These are phyloP conservation scores for Solidago caesia DNA, from an alignment of 129 eudicot genomes.

Conservation along the genomic window DNA sequence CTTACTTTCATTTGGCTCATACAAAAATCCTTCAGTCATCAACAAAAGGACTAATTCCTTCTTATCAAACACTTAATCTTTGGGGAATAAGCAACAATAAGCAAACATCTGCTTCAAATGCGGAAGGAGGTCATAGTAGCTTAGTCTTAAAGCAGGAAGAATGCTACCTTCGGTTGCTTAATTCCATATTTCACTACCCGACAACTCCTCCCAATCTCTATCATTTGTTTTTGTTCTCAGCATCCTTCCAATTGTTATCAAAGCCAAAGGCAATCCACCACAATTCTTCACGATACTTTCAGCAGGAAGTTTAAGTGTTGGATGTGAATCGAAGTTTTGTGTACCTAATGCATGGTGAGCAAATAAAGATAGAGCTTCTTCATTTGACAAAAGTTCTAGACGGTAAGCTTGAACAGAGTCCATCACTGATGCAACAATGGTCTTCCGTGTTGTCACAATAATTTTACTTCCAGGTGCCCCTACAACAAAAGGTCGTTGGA, in stretches of 20 bases:
- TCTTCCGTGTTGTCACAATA: slow-evolving; percentile 60
- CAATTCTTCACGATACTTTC: slow-evolving; percentile 29
- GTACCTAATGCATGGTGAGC: slow-evolving; percentile 33
- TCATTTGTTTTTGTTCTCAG: slow-evolving; percentile 13
- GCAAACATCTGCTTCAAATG: slow-evolving; percentile 38
- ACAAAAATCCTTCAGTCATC: slow-evolving; percentile 39
- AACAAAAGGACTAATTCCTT: slow-evolving; percentile 23
- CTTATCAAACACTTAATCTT: slow-evolving; percentile 33
- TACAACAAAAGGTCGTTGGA: slow-evolving; percentile 31
- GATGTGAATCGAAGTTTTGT: slow-evolving; percentile 15
- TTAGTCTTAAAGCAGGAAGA: slow-evolving; percentile 36
- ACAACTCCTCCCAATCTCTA: slow-evolving; percentile 26
- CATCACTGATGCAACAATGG: slow-evolving; percentile 42
- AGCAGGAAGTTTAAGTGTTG: slow-evolving; percentile 23
- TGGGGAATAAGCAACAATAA: slow-evolving; percentile 39
- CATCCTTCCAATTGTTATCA: slow-evolving; percentile 23
- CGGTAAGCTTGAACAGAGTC: slow-evolving; percentile 28
- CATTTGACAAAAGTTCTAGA: slow-evolving; percentile 24
- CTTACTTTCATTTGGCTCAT: neutral
- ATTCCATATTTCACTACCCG: slow-evolving; percentile 31
- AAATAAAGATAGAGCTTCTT: slow-evolving; percentile 33
- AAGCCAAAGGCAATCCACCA: slow-evolving; percentile 35
- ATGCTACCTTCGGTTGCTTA: neutral
- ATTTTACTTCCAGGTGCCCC: slow-evolving; percentile 59
- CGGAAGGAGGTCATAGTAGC: slow-evolving; percentile 40